These are phyloP conservation scores for Penicillium parvum DNA, from an alignment of 495 filamentous ascomycete species.

Conservation along the genomic window DNA sequence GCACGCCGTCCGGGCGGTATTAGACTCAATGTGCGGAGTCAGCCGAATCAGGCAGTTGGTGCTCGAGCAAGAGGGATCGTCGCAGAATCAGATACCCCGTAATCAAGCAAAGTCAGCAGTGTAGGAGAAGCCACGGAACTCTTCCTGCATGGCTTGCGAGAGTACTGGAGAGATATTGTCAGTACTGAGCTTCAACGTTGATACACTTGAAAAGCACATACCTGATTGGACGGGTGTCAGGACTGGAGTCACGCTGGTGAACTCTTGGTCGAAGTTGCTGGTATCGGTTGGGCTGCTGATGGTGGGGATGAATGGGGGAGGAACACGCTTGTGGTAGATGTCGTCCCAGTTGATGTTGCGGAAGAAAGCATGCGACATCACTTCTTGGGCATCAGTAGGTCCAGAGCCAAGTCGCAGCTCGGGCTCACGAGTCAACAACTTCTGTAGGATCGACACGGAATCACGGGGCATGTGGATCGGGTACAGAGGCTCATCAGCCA, in stretches of 20 bases:
- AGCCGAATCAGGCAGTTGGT: constrained; percentile 3
- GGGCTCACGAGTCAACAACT: constrained; percentile 92
- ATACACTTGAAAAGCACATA: no score
- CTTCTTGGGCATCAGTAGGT: constrained; percentile 96
- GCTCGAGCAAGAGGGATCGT: constrained; percentile 13
- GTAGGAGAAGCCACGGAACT: constrained; percentile 99
- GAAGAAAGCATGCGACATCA: constrained; percentile 99
- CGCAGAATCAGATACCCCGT: constrained; percentile 5
- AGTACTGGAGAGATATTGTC: constrained; percentile 69
- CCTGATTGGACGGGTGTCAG: constrained; percentile 96
- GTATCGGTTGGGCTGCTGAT: constrained; percentile 93
- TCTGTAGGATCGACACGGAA: constrained; percentile 95
- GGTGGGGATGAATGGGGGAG: constrained; percentile 81
- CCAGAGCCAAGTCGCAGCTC: constrained; percentile 89
- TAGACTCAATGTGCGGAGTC: constrained; percentile 4
- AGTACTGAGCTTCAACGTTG: no score
- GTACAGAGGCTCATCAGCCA: constrained; percentile 95
- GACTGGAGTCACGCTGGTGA: constrained; percentile 97
- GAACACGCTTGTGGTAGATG: constrained; percentile 88
- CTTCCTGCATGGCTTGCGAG: constrained; percentile 98
- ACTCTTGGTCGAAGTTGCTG: constrained; percentile 98
- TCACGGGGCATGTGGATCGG: constrained; percentile 99
- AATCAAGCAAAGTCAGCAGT: constrained; percentile 65
- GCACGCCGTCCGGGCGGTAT: constrained; percentile 10
- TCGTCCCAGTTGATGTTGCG: constrained; percentile 98